Evolutionary conservation across 352 stramenopile species (phyloP), one percentile per base, ranked within the genome.

Genomic region (Globisporangium paddicum): DNA sequence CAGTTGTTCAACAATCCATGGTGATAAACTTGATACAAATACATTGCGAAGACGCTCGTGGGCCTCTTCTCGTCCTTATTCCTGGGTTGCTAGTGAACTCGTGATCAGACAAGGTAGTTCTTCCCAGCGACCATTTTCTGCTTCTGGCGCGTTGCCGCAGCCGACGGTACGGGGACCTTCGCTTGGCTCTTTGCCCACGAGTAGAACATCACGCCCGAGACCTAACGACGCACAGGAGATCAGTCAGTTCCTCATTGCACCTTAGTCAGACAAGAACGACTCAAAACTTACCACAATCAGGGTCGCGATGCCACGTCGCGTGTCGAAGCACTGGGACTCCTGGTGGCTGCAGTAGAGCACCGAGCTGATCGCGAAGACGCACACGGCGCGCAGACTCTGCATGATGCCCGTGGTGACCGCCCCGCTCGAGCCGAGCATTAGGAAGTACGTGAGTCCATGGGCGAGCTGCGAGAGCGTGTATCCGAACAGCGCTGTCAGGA

Each of bases 351-450:
- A 95, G 65, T 90, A 95, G 38, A 95, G 64, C 58, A 92, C 51
- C 47, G 86, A 95, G 59, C 82, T 93, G 67, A 95, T 79, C 23
- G 67, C 63, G 57, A 95, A 95, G 21, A 95, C 86, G 56, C 86
- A 93, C 51, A 95, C 86, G 13, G 86, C 86, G 40, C 86, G 86
- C 54, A 95, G 73, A 44, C 82, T 93, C 72, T 95, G 86, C 82
- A 95, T 92, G 66, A 95, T 93, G 25, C 82, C 86, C 1, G 86
- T 93, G 3, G 85, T 95, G 41, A 95, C 82, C 5, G 85, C 85
- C 25, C 85, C 85, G 50, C 82, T 90, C 3, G 82, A 86, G 54
- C 77, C 79, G 16, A 95, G 72, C 68, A 95, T 79, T 61, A 92
- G 72, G 44, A 95, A 95, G 68, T 95, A 95, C 48, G 85, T 95